Evolutionary conservation across 148 eudicot species (phyloP).

Genomic region (Selenicereus undatus): DNA sequence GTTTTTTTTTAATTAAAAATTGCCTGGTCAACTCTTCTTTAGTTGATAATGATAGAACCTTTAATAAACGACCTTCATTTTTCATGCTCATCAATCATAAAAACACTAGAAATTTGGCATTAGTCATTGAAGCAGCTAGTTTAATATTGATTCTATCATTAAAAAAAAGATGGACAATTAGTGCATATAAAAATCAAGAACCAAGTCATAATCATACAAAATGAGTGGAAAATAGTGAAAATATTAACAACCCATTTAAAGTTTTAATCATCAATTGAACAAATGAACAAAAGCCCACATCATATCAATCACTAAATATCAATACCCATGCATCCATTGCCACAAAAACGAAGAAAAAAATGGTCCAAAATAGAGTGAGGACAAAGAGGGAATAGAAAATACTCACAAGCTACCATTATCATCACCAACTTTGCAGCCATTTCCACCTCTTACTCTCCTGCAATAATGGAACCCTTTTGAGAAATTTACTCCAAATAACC

Average conservation of each 20-base stretch:
- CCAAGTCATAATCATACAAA: neutral
- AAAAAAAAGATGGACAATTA: neutral
- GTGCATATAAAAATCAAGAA: slow-evolving; percentile 1
- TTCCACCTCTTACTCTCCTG: slow-evolving; percentile 97
- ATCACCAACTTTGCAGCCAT: slow-evolving; percentile 95
- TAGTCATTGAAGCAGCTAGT: slow-evolving; percentile 18
- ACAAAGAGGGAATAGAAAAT: slow-evolving; percentile 16
- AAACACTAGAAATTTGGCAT: slow-evolving; percentile 6
- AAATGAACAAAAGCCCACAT: slow-evolving; percentile 9
- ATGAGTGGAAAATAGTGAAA: neutral
- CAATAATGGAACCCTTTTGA: slow-evolving; percentile 36
- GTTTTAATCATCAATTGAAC: slow-evolving; percentile 8
- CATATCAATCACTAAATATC: slow-evolving; percentile 19
- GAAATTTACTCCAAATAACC: slow-evolving; percentile 7
- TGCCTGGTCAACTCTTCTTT: slow-evolving; percentile 22
- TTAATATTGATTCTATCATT: neutral
- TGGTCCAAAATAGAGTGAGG: slow-evolving; percentile 18
- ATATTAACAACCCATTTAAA: slow-evolving; percentile 15
- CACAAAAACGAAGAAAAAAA: slow-evolving; percentile 1
- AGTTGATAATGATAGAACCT: slow-evolving; percentile 16
- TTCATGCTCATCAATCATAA: slow-evolving; percentile 10
- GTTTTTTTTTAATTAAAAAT: neutral
- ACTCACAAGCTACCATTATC: slow-evolving; percentile 99
- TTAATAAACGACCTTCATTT: neutral
- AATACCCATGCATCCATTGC: neutral